These are phyloP conservation scores for Kodamaea ohmeri DNA, from an alignment of 1,139 yeast species.

Conservation along the genomic window DNA sequence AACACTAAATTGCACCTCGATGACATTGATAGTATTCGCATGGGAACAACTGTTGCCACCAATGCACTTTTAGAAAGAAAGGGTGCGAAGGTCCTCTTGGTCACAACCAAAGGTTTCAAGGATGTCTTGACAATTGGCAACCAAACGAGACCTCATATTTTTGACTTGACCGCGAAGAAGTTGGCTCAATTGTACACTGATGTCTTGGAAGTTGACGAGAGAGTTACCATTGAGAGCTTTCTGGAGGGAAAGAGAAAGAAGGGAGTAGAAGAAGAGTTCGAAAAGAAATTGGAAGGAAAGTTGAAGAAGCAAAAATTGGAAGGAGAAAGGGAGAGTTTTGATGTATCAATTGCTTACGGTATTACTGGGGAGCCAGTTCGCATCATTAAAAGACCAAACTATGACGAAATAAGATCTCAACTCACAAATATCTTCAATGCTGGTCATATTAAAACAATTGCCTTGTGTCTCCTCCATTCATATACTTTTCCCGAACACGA, in stretches of 20 bases:
- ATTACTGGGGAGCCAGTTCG: slow-evolving; percentile 39
- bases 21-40: slow-evolving; percentile 19
- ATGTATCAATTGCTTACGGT: slow-evolving; percentile 16
- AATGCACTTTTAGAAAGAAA: slow-evolving; percentile 34
- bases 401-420: slow-evolving; percentile 22
- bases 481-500: slow-evolving; percentile 44
- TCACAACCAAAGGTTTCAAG: slow-evolving; percentile 52
- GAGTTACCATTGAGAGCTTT: slow-evolving; percentile 34
- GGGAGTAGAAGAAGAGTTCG: slow-evolving; percentile 20
- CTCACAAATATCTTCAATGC: slow-evolving; percentile 24
- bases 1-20: slow-evolving; percentile 23
- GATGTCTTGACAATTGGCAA: slow-evolving; percentile 44
- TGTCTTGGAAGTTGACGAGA: slow-evolving; percentile 42
- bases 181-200: slow-evolving; percentile 29
- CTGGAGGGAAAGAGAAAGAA: slow-evolving; percentile 22
- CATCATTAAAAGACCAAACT: slow-evolving; percentile 34
- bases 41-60: slow-evolving; percentile 27
- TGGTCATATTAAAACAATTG: slow-evolving; percentile 34
- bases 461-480: slow-evolving; percentile 40
- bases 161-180: slow-evolving; percentile 22
- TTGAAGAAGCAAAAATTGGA: not conserved
- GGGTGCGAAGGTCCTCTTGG: slow-evolving; percentile 49
- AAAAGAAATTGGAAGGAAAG: slow-evolving; percentile 20
- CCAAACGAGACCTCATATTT: slow-evolving; percentile 23
- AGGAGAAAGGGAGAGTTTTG: not conserved